Evolutionary conservation across 441 rosid species (phyloP), one percentile per base, ranked within the genome.

Genomic region (Jatropha multifida): DNA sequence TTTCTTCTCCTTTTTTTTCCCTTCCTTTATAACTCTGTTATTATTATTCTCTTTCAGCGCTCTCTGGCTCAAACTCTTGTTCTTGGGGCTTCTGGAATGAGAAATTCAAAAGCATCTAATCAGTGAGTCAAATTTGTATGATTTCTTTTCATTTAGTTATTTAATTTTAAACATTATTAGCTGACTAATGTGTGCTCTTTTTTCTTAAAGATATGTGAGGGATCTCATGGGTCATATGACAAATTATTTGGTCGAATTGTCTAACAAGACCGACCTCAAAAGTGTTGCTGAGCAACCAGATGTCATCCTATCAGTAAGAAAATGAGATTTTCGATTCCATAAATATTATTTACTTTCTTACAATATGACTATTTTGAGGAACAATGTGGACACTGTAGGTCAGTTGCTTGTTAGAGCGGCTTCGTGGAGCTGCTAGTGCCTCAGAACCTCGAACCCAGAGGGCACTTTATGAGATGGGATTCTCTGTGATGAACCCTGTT

Each of bases 351-450:
- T 32, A 32, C 32, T 70, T 76, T 18, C 63, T 75, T 41, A 14
- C 41, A 67, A 62, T 64, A 76, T 68, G 44, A 55, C 71, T 62
- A 75, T 62, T 66, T 68, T 74, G 52, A n/a, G 60, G 79, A 32
- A 67, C 46, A 68, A 76, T 68, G 67, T 68, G 74, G 71, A 69
- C 74, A 71, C 49, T 85, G 78, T 77, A 96, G 99, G 93, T 93
- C 76, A 90, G 90, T 83, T 92, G 96, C 85, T 88, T 92, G 73
- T 78, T 96, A 84, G 99, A 93, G 80, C 82, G 99, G 78, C 90
- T 96, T 78, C 92, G 97, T 72, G 99, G 99, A 82, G 97, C 99
- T 62, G 98, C 96, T 46, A 78, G 86, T 85, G 99, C 98, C 73
- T 85, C 94, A 44, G 99, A 92, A 85, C 99, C 99, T 76, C 92